These are phyloP conservation scores for Solanum commersonii DNA, from an alignment of 257 asterid genomes.

Conservation along the genomic window DNA sequence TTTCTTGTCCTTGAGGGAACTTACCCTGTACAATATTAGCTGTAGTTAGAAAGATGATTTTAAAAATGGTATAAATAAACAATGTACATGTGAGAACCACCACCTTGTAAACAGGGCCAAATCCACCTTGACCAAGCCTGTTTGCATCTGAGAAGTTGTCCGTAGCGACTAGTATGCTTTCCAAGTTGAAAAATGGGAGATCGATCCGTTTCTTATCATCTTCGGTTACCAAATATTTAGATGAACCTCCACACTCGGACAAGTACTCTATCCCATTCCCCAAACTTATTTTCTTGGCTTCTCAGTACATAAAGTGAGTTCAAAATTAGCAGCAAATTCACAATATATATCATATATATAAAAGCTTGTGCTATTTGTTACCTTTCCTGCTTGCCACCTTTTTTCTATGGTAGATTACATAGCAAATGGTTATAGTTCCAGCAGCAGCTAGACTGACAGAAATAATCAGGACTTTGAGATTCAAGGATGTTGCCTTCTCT, in stretches of 20 bases:
- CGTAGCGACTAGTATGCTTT: not conserved
- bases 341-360: not conserved
- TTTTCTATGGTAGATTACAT: not conserved
- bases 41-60: not conserved
- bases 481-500: not conserved
- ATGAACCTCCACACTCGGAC: not conserved
- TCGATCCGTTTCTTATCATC: not conserved
- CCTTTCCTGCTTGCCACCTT: not conserved
- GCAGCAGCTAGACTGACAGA: not conserved
- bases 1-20: not conserved
- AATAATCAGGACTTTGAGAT: not conserved
- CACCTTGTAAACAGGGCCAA: not conserved
- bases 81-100: not conserved
- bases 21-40: not conserved
- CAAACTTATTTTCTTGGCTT: not conserved
- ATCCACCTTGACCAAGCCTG: not conserved
- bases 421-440: not conserved
- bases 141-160: not conserved
- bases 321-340: not conserved
- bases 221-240: not conserved
- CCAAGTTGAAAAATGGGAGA: not conserved
- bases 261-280: not conserved
- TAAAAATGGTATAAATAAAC: not conserved
- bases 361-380: not conserved
- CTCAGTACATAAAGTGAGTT: not conserved